phyloP scores from a whole-genome alignment of 2,329 filamentous ascomycete species.

The Hirsutella rhossiliensis region DNA sequence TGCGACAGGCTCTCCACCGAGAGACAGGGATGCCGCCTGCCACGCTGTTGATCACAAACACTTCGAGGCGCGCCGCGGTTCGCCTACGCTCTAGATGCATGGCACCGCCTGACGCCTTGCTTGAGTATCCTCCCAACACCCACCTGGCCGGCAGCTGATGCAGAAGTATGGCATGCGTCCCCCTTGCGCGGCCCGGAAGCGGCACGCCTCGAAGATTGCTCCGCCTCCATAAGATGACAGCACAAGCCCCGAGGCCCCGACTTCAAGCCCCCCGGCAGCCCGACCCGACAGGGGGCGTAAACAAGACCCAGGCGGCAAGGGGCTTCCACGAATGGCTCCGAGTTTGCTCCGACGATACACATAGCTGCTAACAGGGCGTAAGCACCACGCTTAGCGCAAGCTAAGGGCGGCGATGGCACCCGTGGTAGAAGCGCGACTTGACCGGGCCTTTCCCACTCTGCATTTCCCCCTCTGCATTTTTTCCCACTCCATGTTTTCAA shows the following conservation, averaged over 20 bases:
- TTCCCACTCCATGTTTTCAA: too few species aligned
- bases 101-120: neutral
- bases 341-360: neutral
- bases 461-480: too few species aligned
- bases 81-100: neutral
- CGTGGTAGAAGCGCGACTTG: too few species aligned
- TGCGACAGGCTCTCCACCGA: neutral
- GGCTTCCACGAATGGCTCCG: too few species aligned
- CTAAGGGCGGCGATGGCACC: too few species aligned
- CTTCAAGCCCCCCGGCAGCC: neutral
- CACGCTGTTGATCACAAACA: neutral
- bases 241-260: neutral
- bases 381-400: too few species aligned
- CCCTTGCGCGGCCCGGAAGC: neutral
- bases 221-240: neutral
- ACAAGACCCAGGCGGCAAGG: neutral
- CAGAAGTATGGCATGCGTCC: neutral
- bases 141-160: too few species aligned
- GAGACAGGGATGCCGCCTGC: neutral
- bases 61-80: too few species aligned
- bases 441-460: too few species aligned
- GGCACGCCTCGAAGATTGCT: neutral
- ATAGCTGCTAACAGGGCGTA: too few species aligned
- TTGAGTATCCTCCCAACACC: neutral
- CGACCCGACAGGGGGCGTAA: neutral